Percentiles rank a stretch among this genome's conserved stretches.
Conservation (phyloP, 2,329 filamentous ascomycete species). For the Blastomyces gilchristii region DNA sequence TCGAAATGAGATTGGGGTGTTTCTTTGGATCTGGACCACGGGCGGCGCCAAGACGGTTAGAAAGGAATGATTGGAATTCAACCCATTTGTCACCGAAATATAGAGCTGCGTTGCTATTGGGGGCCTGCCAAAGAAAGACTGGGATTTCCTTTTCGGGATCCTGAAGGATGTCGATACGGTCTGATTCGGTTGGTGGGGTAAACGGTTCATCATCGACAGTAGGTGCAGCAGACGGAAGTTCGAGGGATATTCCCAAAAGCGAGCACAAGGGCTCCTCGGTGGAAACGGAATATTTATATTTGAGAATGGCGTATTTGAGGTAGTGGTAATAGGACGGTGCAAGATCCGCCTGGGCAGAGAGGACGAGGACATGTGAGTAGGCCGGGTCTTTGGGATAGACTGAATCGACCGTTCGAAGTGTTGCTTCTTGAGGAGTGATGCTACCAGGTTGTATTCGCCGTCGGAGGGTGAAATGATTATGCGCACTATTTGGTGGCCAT, state of each 20-base stretch:
- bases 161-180: slow-evolving; percentile 10
- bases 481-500: slow-evolving; percentile 52
- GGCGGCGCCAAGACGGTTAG: slow-evolving; percentile 43
- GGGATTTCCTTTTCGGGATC: slow-evolving; percentile 30
- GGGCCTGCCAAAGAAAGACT: slow-evolving; percentile 75
- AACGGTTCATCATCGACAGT: slow-evolving; percentile 51
- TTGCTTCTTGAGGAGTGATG: slow-evolving; percentile 58
- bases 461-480: slow-evolving; percentile 53
- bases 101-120: slow-evolving; percentile 69
- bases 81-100: slow-evolving; percentile 80
- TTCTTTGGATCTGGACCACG: slow-evolving; percentile 12
- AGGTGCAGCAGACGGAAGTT: slow-evolving; percentile 50
- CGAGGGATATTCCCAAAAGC: slow-evolving; percentile 70
- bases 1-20: slow-evolving; percentile 50
- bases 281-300: slow-evolving; percentile 60
- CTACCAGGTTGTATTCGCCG: slow-evolving; percentile 57
- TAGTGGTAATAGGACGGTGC: slow-evolving; percentile 78
- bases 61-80: slow-evolving; percentile 72
- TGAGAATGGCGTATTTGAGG: slow-evolving; percentile 64
- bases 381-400: slow-evolving; percentile 64
- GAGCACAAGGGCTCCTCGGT: slow-evolving; percentile 39
- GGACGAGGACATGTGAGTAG: slow-evolving; percentile 66
- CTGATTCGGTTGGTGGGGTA: slow-evolving; percentile 30
- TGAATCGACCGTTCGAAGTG: slow-evolving; percentile 68
- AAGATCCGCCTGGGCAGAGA: slow-evolving; percentile 72